Conservation (phyloP, 208 protist species). For the Leishmania tarentolae region DNA sequence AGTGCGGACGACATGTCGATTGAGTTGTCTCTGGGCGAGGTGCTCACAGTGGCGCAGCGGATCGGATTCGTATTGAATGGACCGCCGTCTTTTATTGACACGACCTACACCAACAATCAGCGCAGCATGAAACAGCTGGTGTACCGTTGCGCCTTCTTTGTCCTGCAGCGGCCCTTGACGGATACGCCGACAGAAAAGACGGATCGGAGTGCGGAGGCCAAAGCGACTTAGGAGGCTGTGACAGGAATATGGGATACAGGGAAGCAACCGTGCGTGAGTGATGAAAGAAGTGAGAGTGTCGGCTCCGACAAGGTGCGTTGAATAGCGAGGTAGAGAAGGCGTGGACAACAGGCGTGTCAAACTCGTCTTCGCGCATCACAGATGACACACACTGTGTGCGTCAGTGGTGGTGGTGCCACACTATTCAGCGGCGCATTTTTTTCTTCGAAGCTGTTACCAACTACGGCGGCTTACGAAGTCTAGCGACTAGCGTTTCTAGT, state of each 20-base stretch:
- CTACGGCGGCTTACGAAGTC: neutral
- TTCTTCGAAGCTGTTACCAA: neutral
- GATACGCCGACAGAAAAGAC: slow-evolving; percentile 24
- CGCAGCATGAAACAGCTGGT: slow-evolving; percentile 92
- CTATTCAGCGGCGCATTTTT: neutral
- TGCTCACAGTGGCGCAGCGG: slow-evolving; percentile 76
- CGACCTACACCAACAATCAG: slow-evolving; percentile 92
- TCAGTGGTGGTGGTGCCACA: neutral
- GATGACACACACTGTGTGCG: neutral
- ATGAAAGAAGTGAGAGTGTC: neutral
- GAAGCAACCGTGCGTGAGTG: neutral
- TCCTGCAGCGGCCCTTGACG: slow-evolving; percentile 65
- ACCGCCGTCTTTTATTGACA: slow-evolving; percentile 79
- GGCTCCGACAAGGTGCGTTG: neutral
- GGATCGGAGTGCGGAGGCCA: neutral
- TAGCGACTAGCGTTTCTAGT: neutral
- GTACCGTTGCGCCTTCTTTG: slow-evolving; percentile 91
- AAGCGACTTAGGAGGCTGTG: neutral
- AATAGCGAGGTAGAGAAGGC: neutral
- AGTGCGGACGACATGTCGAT: slow-evolving; percentile 85
- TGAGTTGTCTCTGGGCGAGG: slow-evolving; percentile 90
- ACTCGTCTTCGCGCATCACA: neutral
- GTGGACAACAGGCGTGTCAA: neutral
- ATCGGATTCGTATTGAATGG: slow-evolving; percentile 79
- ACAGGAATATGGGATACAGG: neutral